Evolutionary conservation across 2,329 filamentous ascomycete species (phyloP).

Genomic region (Aspergillus jensenii): DNA sequence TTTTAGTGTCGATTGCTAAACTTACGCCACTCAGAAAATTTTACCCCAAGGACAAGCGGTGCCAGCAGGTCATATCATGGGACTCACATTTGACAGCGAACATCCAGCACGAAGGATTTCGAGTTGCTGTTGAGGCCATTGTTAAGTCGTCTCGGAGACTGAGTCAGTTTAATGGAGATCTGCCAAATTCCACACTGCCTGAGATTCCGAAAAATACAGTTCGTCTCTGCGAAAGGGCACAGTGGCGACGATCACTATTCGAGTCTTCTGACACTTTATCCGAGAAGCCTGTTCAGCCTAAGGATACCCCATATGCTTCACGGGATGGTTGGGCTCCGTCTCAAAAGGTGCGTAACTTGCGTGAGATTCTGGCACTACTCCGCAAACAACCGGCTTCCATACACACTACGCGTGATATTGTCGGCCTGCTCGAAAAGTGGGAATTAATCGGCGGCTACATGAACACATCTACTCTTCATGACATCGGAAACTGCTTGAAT

Average conservation of each 20-base stretch:
- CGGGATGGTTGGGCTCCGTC: slow-evolving; percentile 1
- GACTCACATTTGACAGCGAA: slow-evolving; percentile 35
- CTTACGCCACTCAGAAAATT: slow-evolving; percentile 42
- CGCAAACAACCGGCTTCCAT: slow-evolving; percentile 23
- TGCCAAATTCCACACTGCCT: background rate
- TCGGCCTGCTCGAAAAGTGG: slow-evolving; percentile 31
- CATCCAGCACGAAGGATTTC: slow-evolving; percentile 42
- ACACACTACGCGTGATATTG: slow-evolving; percentile 24
- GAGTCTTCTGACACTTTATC: slow-evolving; percentile 14
- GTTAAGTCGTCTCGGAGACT: slow-evolving; percentile 7
- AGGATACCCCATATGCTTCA: slow-evolving; percentile 9
- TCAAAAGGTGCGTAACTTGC: slow-evolving; percentile 16
- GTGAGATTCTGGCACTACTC: slow-evolving; percentile 26
- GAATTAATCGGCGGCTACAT: slow-evolving; percentile 42
- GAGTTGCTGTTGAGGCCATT: slow-evolving; percentile 13
- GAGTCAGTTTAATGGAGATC: slow-evolving; percentile 3
- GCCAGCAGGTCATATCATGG: slow-evolving; percentile 50
- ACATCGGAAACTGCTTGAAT: slow-evolving; percentile 43
- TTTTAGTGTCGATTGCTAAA: slow-evolving; percentile 29
- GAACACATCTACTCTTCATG: slow-evolving; percentile 26
- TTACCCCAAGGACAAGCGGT: slow-evolving; percentile 43
- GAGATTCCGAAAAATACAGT: background rate
- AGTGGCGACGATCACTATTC: slow-evolving; percentile 43
- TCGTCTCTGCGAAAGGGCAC: slow-evolving; percentile 15
- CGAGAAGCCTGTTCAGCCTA: background rate